Percentiles rank a stretch among this genome's conserved stretches.
phyloP scores from a whole-genome alignment of 2,329 filamentous ascomycete genomes.

The Colletotrichum abscissum region DNA sequence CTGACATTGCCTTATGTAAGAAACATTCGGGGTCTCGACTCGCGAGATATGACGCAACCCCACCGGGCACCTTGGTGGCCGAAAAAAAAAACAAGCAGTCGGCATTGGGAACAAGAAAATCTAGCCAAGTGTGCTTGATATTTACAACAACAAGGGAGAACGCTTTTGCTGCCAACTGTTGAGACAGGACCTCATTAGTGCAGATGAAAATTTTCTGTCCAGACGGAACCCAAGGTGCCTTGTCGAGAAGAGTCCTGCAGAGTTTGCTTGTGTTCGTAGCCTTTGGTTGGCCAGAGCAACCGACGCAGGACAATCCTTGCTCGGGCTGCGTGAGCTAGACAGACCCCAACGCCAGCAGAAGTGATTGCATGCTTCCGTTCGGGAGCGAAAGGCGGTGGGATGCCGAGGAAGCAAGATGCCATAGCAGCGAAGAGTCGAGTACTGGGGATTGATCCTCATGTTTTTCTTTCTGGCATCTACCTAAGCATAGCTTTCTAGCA shows the following conservation, averaged over 20 bases:
- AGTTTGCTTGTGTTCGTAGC: not conserved
- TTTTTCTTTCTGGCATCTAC: too few species aligned
- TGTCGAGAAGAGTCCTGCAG: not conserved
- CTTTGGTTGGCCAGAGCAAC: constrained; percentile 27
- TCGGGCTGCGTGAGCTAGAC: constrained; percentile 8
- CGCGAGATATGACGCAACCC: constrained; percentile 23
- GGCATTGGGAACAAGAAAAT: not conserved
- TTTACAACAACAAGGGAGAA: too few species aligned
- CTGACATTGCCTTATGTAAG: constrained; percentile 10
- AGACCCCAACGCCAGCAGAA: not conserved
- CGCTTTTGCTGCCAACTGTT: not conserved
- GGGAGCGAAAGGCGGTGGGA: not conserved
- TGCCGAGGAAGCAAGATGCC: not conserved
- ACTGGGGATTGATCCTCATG: not conserved
- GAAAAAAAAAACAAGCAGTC: not conserved
- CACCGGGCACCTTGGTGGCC: not conserved
- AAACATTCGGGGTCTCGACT: not conserved
- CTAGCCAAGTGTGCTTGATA: too few species aligned
- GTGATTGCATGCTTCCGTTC: not conserved
- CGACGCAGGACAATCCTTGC: constrained; percentile 16
- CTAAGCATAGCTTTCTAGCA: too few species aligned
- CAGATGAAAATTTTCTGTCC: not conserved
- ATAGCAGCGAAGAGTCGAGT: not conserved
- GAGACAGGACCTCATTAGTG: not conserved
- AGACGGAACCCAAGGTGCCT: not conserved